These are phyloP conservation scores for Viridothelium virens DNA, from an alignment of 495 filamentous ascomycete species.

Conservation along the genomic window DNA sequence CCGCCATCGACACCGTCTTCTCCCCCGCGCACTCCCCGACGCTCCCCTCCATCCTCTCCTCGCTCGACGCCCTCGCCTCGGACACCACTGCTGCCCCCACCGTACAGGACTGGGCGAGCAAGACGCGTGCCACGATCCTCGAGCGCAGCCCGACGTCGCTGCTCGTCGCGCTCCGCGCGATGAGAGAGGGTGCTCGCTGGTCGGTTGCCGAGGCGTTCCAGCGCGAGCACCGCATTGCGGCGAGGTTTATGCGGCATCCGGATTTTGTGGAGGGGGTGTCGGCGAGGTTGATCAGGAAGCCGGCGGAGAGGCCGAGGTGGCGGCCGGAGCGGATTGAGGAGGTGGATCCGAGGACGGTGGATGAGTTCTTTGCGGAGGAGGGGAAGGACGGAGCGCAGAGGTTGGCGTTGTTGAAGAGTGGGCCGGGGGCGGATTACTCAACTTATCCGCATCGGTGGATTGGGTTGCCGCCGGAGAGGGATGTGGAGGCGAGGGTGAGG, in stretches of 20 bases:
- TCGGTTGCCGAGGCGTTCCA: slow-evolving; percentile 72
- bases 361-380: slow-evolving; percentile 53
- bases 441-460: slow-evolving; percentile 58
- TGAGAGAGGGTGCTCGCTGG: slow-evolving; percentile 70
- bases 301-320: slow-evolving; percentile 55
- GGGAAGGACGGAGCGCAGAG: slow-evolving; percentile 33
- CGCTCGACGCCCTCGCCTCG: slow-evolving; percentile 17
- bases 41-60: background rate
- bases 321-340: slow-evolving; percentile 60
- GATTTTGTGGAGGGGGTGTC: slow-evolving; percentile 86
- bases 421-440: slow-evolving; percentile 44
- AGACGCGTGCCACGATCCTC: slow-evolving; percentile 62
- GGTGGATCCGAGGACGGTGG: slow-evolving; percentile 46
- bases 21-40: slow-evolving; percentile 15
- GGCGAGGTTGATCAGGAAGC: slow-evolving; percentile 63
- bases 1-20: slow-evolving; percentile 60
- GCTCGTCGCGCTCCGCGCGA: slow-evolving; percentile 69
- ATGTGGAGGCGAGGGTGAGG: slow-evolving; percentile 52
- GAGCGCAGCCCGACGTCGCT: slow-evolving; percentile 75
- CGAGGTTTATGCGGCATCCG: slow-evolving; percentile 73
- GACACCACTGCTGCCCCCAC: slow-evolving; percentile 15
- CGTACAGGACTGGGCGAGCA: slow-evolving; percentile 55
- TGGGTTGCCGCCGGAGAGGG: slow-evolving; percentile 67
- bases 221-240: slow-evolving; percentile 70
- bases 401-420: slow-evolving; percentile 47